Evolutionary conservation across 2,329 filamentous ascomycete genomes (phyloP).

Genomic region (Alternaria sp.): DNA sequence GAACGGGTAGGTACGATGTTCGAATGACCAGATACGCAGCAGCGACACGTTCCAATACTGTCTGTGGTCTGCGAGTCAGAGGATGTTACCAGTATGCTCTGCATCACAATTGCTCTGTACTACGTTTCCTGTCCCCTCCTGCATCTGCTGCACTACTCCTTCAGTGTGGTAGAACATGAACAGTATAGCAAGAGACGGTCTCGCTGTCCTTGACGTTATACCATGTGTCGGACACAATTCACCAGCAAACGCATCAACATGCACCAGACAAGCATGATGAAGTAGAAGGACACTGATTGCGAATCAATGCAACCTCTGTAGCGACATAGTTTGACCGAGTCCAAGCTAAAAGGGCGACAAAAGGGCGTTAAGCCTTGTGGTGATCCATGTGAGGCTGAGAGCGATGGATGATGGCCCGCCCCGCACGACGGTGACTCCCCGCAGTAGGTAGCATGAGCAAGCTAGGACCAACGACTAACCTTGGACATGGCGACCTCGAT

Average conservation of each 20-base stretch:
- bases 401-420: constrained; percentile 10
- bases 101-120: not conserved
- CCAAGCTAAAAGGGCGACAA: constrained; percentile 7
- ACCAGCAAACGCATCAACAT: not conserved
- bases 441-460: constrained; percentile 8
- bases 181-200: not conserved
- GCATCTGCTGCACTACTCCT: not conserved
- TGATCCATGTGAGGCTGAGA: constrained; percentile 4
- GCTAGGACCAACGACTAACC: constrained; percentile 23
- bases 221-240: not conserved
- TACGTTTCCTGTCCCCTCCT: not conserved
- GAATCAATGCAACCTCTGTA: not conserved
- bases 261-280: not conserved
- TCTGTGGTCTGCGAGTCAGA: no score
- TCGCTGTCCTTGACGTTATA: not conserved
- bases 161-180: not conserved
- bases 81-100: not conserved
- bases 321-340: not conserved
- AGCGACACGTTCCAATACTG: not conserved
- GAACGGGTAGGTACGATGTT: not conserved
- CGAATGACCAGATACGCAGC: not conserved
- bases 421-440: constrained; percentile 17
- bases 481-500: constrained; percentile 10
- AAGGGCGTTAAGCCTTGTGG: constrained; percentile 14
- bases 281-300: not conserved